A percentile compares a stretch with the other conserved stretches of the same genome.
Conservation (phyloP, 306 rosid genomes). For the Luffa aegyptiaca region DNA sequence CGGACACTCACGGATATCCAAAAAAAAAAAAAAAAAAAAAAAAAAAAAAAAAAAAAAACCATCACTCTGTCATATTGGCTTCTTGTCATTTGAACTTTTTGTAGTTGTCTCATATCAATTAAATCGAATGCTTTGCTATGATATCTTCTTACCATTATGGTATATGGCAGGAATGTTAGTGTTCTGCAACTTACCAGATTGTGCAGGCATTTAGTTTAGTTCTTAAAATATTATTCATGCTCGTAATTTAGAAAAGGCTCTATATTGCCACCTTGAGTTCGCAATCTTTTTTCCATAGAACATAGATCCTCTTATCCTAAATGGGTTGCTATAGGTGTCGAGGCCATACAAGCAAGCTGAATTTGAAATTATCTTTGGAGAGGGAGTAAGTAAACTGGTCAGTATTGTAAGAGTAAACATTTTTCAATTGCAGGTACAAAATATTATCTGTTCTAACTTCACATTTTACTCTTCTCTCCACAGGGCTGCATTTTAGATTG, state of each 20-base stretch:
- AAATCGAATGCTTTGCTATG: neutral
- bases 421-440: neutral
- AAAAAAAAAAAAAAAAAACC: neutral
- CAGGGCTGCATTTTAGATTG: constrained; percentile 98
- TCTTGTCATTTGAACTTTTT: neutral
- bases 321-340: constrained; percentile 56
- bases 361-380: constrained; percentile 91
- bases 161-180: neutral
- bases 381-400: constrained; percentile 81
- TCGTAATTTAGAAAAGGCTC: neutral
- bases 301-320: constrained; percentile 15
- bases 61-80: neutral
- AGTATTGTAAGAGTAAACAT: constrained; percentile 16
- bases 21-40: neutral
- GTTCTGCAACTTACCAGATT: neutral
- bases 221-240: neutral
- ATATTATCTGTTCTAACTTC: constrained; percentile 17
- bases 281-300: constrained; percentile 3
- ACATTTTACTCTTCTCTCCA: constrained; percentile 7
- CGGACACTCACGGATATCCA: too few species aligned
- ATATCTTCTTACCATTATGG: neutral
- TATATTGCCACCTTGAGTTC: neutral
- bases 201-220: neutral
- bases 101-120: neutral
- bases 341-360: constrained; percentile 98